Evolutionary conservation across 2,329 filamentous ascomycete genomes (phyloP).

Genomic region (Diaporthe ampelina): DNA sequence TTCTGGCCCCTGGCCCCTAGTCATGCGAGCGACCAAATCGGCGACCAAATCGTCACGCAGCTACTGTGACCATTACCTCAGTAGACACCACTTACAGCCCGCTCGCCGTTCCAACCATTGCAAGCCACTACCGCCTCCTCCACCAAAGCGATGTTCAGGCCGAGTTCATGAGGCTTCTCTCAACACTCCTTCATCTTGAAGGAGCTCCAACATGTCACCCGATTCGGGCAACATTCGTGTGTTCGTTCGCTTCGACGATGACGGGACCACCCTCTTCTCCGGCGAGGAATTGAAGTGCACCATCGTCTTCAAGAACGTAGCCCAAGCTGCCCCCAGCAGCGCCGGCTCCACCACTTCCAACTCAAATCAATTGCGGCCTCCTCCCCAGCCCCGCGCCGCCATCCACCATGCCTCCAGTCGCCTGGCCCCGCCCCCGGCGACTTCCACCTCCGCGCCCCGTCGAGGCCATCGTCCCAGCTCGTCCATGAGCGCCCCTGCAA

Average conservation of each 20-base stretch:
- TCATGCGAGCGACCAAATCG: too few relatives aligned
- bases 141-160: slow-evolving; percentile 38
- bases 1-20: neutral
- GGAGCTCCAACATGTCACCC: slow-evolving; percentile 62
- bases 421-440: slow-evolving; percentile 60
- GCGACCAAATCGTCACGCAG: neutral
- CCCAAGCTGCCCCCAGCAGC: slow-evolving; percentile 55
- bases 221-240: slow-evolving; percentile 85
- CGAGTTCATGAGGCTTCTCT: slow-evolving; percentile 39
- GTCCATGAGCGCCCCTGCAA: slow-evolving; percentile 70
- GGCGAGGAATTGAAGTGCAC: slow-evolving; percentile 96
- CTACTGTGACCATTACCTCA: slow-evolving; percentile 9
- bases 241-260: slow-evolving; percentile 94
- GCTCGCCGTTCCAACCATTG: slow-evolving; percentile 15
- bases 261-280: slow-evolving; percentile 84
- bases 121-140: neutral
- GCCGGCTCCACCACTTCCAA: slow-evolving; percentile 45
- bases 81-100: slow-evolving; percentile 1
- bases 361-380: slow-evolving; percentile 40
- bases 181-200: slow-evolving; percentile 50
- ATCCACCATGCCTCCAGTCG: slow-evolving; percentile 50
- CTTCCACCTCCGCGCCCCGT: slow-evolving; percentile 48
- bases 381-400: slow-evolving; percentile 49
- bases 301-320: slow-evolving; percentile 95
- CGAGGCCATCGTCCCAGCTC: slow-evolving; percentile 77